Percentiles rank a stretch among this genome's conserved stretches.
phyloP scores from a whole-genome alignment of 2,329 filamentous ascomycete species.

The Ophiocordyceps camponoti-leonardi region DNA sequence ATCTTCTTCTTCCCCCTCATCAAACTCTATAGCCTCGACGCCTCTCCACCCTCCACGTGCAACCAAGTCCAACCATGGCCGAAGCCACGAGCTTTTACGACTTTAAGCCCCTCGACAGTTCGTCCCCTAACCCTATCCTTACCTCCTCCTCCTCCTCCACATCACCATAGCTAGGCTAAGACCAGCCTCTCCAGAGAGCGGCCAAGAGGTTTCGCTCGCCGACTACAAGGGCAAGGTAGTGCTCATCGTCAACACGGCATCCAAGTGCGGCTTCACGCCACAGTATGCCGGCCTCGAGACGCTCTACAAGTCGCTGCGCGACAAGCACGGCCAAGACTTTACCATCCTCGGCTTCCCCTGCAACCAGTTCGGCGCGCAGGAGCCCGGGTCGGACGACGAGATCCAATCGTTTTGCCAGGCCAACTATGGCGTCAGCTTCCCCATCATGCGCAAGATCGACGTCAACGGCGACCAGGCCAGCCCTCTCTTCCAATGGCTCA shows the following conservation, averaged over 20 bases:
- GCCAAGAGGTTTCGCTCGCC: slow-evolving; percentile 50
- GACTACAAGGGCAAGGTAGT: slow-evolving; percentile 82
- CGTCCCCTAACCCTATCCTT: background rate
- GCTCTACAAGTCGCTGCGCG: slow-evolving; percentile 65
- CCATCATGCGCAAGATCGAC: slow-evolving; percentile 78
- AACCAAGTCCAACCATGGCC: slow-evolving; percentile 20
- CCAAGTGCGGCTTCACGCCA: slow-evolving; percentile 96
- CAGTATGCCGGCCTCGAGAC: slow-evolving; percentile 85
- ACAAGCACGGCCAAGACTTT: slow-evolving; percentile 57
- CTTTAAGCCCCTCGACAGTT: slow-evolving; percentile 71
- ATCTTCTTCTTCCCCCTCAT: too few species aligned
- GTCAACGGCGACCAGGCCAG: slow-evolving; percentile 76
- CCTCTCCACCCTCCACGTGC: too few species aligned
- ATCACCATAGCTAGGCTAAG: background rate
- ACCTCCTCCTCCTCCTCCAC: background rate
- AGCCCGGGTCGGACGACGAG: slow-evolving; percentile 67
- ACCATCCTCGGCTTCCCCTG: slow-evolving; percentile 89
- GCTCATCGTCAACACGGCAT: slow-evolving; percentile 92
- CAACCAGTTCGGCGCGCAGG: slow-evolving; percentile 91
- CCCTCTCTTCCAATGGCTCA: slow-evolving; percentile 49
- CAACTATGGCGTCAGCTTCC: slow-evolving; percentile 87
- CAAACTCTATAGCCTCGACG: too few species aligned
- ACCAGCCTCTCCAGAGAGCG: slow-evolving; percentile 23
- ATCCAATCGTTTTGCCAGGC: slow-evolving; percentile 76
- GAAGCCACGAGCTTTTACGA: slow-evolving; percentile 49